A percentile compares a stretch with the other conserved stretches of the same genome.
These are phyloP conservation scores for Logfia minima DNA, from an alignment of 129 eudicot genomes.

Conservation along the genomic window DNA sequence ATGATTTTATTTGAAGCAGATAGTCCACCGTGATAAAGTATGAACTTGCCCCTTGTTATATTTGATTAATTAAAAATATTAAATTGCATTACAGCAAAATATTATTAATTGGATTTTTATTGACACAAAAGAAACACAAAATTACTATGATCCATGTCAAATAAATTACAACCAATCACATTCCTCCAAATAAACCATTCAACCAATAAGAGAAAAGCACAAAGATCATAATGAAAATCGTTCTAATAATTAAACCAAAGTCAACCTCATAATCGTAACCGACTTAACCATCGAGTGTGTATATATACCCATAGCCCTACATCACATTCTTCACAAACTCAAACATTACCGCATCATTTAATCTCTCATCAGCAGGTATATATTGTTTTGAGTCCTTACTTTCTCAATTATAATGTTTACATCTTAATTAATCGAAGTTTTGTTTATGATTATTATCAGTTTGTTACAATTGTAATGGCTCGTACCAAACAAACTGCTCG, in stretches of 20 bases:
- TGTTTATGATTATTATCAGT: too few species aligned
- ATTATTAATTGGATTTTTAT: too few species aligned
- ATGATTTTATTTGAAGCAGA: too few species aligned
- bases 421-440: too few species aligned
- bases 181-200: neutral
- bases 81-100: too few species aligned
- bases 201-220: neutral
- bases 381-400: too few species aligned
- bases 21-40: too few species aligned
- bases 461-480: neutral
- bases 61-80: too few species aligned
- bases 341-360: too few species aligned
- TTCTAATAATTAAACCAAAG: too few species aligned
- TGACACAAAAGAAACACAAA: neutral
- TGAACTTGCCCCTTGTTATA: too few species aligned
- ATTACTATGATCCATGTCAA: neutral
- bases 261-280: neutral
- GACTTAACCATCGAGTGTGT: neutral
- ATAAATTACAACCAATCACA: neutral
- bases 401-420: too few species aligned
- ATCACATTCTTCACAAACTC: neutral
- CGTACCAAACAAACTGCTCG: neutral
- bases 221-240: neutral
- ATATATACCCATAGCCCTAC: neutral
- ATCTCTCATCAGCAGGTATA: neutral